phyloP scores from a whole-genome alignment of 1,284 basidiomycete genomes.

The Mycena citricolor region DNA sequence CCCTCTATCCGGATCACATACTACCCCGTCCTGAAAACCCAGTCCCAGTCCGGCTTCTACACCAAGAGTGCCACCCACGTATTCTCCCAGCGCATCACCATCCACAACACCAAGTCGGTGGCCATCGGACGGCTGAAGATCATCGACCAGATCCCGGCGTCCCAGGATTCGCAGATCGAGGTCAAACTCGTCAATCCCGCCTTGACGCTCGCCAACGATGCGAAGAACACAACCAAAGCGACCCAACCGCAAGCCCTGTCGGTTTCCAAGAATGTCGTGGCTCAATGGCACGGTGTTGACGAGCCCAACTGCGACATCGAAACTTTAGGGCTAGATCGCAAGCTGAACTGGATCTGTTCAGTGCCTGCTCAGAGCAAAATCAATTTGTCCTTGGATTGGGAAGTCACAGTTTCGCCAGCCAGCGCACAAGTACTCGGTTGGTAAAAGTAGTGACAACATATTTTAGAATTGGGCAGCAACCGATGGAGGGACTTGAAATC shows the following conservation, averaged over 20 bases:
- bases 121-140: conserved; percentile 28
- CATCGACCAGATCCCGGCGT: conserved; percentile 35
- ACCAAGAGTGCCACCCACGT: conserved; percentile 24
- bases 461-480: no score
- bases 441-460: conserved; percentile 1
- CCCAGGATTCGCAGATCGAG: conserved; percentile 30
- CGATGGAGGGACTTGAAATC: no score
- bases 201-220: no score
- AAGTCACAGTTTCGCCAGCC: conserved; percentile 23
- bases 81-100: conserved; percentile 29
- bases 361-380: conserved; percentile 26
- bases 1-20: conserved; percentile 33
- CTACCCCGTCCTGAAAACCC: conserved; percentile 27
- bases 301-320: conserved; percentile 13
- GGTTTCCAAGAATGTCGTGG: conserved; percentile 18
- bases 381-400: conserved; percentile 27
- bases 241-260: no score
- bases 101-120: conserved; percentile 31
- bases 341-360: conserved; percentile 27
- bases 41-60: conserved; percentile 26
- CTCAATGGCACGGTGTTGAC: conserved; percentile 23
- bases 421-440: conserved; percentile 16
- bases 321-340: conserved; percentile 26
- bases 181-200: conserved; percentile 33
- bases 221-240: no score